Conservation (phyloP, 1,139 yeast genomes). For the Magnusiomyces fungicola region DNA sequence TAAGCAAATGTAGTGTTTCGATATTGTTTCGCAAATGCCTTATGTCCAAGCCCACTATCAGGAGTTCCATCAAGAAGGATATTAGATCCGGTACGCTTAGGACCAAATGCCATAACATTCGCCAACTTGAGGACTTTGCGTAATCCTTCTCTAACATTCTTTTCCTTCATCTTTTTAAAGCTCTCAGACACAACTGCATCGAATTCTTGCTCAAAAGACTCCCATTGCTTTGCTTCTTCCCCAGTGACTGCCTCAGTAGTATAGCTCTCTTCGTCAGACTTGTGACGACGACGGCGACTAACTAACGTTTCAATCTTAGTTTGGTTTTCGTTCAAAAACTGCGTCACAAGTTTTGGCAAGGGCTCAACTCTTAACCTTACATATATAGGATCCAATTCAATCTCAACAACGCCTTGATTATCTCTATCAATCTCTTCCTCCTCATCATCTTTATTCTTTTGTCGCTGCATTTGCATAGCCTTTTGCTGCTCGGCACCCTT, state of each 20-base stretch:
- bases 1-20: slow-evolving; percentile 31
- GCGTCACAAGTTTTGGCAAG: slow-evolving; percentile 45
- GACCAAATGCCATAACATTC: slow-evolving; percentile 65
- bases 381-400: slow-evolving; percentile 43
- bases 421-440: slow-evolving; percentile 9
- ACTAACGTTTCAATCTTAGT: slow-evolving; percentile 32
- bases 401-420: slow-evolving; percentile 34
- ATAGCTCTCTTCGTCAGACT: not conserved
- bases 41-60: not conserved
- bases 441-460: not conserved
- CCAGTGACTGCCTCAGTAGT: not conserved
- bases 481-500: slow-evolving; percentile 6
- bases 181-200: not conserved
- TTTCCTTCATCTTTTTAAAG: not conserved
- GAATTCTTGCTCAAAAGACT: not conserved
- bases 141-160: not conserved
- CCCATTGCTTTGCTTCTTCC: not conserved
- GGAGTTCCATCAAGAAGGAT: slow-evolving; percentile 47
- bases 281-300: not conserved
- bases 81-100: slow-evolving; percentile 70
- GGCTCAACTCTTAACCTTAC: slow-evolving; percentile 48
- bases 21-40: not conserved
- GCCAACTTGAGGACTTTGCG: slow-evolving; percentile 23
- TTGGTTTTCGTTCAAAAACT: slow-evolving; percentile 46
- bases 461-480: not conserved